Percentiles rank a stretch among this genome's conserved stretches.
These are phyloP conservation scores for Styphnolobium japonicum DNA, from an alignment of 306 rosid genomes.

Conservation along the genomic window DNA sequence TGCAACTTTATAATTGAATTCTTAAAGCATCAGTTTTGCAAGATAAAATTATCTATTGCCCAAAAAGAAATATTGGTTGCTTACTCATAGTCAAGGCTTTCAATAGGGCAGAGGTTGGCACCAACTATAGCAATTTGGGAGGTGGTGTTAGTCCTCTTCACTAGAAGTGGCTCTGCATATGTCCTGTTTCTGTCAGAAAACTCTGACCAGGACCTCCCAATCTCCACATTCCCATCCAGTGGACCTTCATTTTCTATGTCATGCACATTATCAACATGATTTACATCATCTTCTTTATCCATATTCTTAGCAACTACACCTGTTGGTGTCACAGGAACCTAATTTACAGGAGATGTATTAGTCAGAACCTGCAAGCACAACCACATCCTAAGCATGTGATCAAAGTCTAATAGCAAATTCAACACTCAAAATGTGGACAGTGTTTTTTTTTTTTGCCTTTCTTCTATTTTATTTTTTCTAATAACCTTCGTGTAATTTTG, in stretches of 20 bases:
- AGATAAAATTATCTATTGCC: neutral
- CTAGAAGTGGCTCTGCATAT: conserved; percentile 42
- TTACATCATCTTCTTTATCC: conserved; percentile 29
- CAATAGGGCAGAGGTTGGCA: conserved; percentile 76
- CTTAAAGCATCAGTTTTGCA: neutral
- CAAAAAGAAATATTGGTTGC: conserved; percentile 12
- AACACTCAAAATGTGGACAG: neutral
- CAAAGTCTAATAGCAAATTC: neutral
- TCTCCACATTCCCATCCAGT: conserved; percentile 35
- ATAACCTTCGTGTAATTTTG: too few relatives aligned
- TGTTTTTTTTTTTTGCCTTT: neutral
- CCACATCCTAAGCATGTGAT: conserved; percentile 11
- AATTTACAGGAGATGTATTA: neutral
- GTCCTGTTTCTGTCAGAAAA: conserved; percentile 34
- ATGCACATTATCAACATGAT: conserved; percentile 11
- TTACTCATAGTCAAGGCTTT: conserved; percentile 94
- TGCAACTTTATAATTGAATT: neutral
- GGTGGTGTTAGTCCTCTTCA: conserved; percentile 63
- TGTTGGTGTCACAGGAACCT: neutral
- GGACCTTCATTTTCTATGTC: conserved; percentile 49
- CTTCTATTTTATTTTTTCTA: neutral
- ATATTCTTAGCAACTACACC: conserved; percentile 22
- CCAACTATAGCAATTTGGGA: conserved; percentile 94
- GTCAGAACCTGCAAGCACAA: conserved; percentile 19
- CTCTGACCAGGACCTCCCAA: conserved; percentile 34